Percentiles rank a stretch among this genome's conserved stretches.
Evolutionary conservation across 495 filamentous ascomycete genomes (phyloP).

Genomic region (Penicillium soppii): DNA sequence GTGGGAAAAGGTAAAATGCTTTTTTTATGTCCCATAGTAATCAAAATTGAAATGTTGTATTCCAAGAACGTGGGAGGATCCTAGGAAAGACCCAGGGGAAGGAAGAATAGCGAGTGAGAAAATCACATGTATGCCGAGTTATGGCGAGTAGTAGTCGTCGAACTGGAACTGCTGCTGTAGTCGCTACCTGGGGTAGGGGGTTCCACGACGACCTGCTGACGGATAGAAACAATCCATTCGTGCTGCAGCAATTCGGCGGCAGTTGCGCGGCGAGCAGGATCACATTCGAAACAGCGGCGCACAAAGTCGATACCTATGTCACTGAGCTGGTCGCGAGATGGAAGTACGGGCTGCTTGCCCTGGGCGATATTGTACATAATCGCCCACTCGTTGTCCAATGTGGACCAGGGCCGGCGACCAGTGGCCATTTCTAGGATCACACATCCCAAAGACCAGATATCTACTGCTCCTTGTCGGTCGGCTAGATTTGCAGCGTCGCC

Average conservation of each 20-base stretch:
- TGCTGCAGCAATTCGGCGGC: constrained; percentile 92
- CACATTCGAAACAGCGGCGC: constrained; percentile 80
- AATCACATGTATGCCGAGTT: constrained; percentile 33
- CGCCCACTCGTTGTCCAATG: constrained; percentile 97
- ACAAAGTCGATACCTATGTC: constrained; percentile 85
- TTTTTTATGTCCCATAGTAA: background rate
- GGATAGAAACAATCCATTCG: constrained; percentile 83
- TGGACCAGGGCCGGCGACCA: constrained; percentile 93
- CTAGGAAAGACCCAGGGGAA: background rate
- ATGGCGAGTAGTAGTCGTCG: constrained; percentile 32
- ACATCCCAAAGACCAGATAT: constrained; percentile 96
- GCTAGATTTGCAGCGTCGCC: constrained; percentile 58
- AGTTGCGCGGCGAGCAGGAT: constrained; percentile 73
- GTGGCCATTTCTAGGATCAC: constrained; percentile 98
- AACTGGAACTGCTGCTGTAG: constrained; percentile 29
- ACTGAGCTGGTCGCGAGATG: constrained; percentile 78
- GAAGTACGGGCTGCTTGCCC: constrained; percentile 86
- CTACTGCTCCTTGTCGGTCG: constrained; percentile 80
- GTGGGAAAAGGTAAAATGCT: background rate
- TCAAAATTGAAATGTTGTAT: background rate
- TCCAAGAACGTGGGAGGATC: background rate
- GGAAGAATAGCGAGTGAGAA: background rate
- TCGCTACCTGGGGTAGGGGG: constrained; percentile 49
- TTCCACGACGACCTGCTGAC: constrained; percentile 58
- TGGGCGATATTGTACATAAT: constrained; percentile 99